These are phyloP conservation scores for Corymbia calophylla DNA, from an alignment of 441 rosid species.

Conservation along the genomic window DNA sequence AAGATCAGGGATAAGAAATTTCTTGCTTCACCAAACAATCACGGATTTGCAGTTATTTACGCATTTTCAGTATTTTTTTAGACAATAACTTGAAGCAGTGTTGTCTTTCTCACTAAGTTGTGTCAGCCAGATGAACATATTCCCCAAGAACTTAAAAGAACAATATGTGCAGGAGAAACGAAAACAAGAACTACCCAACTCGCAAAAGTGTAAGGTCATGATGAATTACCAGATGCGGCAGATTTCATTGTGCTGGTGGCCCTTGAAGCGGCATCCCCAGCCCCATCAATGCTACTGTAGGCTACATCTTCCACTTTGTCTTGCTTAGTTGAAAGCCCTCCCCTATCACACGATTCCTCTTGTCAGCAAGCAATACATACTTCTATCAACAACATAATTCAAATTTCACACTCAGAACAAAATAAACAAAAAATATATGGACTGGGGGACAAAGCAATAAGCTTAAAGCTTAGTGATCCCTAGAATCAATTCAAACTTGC, in stretches of 20 bases:
- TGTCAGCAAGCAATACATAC: neutral
- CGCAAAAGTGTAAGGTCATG: neutral
- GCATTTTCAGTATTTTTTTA: neutral
- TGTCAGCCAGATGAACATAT: neutral
- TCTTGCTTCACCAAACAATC: neutral
- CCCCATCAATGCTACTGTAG: slow-evolving; percentile 7
- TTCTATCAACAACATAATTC: neutral
- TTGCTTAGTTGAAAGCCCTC: slow-evolving; percentile 24
- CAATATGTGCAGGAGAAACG: neutral
- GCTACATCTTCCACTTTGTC: slow-evolving; percentile 19
- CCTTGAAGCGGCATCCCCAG: slow-evolving; percentile 25
- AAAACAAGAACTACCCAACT: neutral
- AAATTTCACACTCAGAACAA: neutral
- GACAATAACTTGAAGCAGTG: neutral
- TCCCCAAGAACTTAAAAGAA: neutral
- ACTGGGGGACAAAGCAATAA: neutral
- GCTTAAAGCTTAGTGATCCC: neutral
- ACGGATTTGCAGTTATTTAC: neutral
- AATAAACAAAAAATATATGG: neutral
- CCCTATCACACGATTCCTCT: neutral
- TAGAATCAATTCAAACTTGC: neutral
- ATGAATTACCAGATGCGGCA: slow-evolving; percentile 21
- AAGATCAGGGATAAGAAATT: neutral
- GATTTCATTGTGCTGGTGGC: slow-evolving; percentile 16
- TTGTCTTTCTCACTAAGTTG: neutral